A percentile compares a stretch with the other conserved stretches of the same genome.
phyloP scores from a whole-genome alignment of 2,329 filamentous ascomycete genomes.

The Colletotrichum sp. region DNA sequence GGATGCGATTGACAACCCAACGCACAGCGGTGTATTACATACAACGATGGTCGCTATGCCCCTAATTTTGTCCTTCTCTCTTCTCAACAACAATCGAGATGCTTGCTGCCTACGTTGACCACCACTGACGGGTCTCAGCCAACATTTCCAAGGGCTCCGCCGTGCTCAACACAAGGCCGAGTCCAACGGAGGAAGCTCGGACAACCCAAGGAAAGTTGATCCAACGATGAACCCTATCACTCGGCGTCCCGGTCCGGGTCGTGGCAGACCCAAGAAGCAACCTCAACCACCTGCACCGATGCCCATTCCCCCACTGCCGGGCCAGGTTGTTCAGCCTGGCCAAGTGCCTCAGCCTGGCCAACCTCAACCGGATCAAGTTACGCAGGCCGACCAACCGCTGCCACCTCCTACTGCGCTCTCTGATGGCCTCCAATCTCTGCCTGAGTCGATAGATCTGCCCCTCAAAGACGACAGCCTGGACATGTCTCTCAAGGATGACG shows the following conservation, averaged over 20 bases:
- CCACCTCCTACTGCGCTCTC: neutral
- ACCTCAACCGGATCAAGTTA: slow-evolving; percentile 15
- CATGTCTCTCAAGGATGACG: slow-evolving; percentile 32
- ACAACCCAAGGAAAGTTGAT: slow-evolving; percentile 47
- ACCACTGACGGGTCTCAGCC: slow-evolving; percentile 42
- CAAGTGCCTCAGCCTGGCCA: neutral
- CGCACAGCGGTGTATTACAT: neutral
- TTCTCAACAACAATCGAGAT: neutral
- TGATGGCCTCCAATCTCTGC: neutral
- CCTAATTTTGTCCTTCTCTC: neutral
- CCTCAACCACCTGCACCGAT: slow-evolving; percentile 26
- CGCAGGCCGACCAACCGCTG: neutral
- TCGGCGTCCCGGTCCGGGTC: slow-evolving; percentile 63
- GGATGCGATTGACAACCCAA: neutral
- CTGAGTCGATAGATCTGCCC: slow-evolving; percentile 13
- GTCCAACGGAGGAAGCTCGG: slow-evolving; percentile 35
- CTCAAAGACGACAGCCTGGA: slow-evolving; percentile 21
- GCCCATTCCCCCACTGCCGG: slow-evolving; percentile 5
- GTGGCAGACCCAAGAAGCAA: slow-evolving; percentile 58
- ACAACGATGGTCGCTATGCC: neutral
- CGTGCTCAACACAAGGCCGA: slow-evolving; percentile 61
- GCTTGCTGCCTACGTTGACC: neutral
- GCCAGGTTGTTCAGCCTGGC: neutral
- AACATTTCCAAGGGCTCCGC: slow-evolving; percentile 66
- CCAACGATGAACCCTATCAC: slow-evolving; percentile 64